A percentile compares a stretch with the other conserved stretches of the same genome.
Conservation (phyloP, 306 rosid species). For the Datisca glomerata region DNA sequence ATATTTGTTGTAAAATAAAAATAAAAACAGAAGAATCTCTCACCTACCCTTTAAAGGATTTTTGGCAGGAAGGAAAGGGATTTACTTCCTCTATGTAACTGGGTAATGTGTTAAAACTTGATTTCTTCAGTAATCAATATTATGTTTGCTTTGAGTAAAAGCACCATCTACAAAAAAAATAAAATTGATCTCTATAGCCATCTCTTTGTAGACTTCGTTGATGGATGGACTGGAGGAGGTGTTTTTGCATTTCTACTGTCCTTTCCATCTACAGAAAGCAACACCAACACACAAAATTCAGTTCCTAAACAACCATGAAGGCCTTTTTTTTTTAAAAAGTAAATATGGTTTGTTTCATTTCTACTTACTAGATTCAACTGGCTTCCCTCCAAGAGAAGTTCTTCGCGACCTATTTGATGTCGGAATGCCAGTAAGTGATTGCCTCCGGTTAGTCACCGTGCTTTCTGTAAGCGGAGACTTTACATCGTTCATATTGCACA, state of each 20-base stretch:
- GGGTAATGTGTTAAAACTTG: no score
- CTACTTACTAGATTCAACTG: constrained; percentile 35
- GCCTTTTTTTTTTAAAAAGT: neutral
- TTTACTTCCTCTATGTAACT: no score
- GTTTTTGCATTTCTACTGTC: constrained; percentile 55
- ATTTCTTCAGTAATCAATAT: no score
- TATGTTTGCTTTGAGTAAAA: no score
- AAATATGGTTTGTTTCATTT: constrained; percentile 1
- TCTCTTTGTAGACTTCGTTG: constrained; percentile 30
- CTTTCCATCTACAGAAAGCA: constrained; percentile 31
- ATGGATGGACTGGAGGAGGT: constrained; percentile 52
- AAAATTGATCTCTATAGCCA: constrained; percentile 30
- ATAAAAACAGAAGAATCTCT: no score
- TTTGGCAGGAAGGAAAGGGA: no score
- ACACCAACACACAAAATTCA: constrained; percentile 9
- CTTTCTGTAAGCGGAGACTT: constrained; percentile 31
- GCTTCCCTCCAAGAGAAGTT: constrained; percentile 74
- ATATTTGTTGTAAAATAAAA: no score
- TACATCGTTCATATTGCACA: constrained; percentile 14
- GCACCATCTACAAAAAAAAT: no score
- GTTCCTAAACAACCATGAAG: neutral
- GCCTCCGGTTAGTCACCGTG: constrained; percentile 50
- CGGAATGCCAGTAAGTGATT: constrained; percentile 61
- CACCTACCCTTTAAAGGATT: no score
- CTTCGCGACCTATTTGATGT: constrained; percentile 35